These are phyloP conservation scores for Pulveroboletus sp. DNA, from an alignment of 768 basidiomycete genomes.

Conservation along the genomic window DNA sequence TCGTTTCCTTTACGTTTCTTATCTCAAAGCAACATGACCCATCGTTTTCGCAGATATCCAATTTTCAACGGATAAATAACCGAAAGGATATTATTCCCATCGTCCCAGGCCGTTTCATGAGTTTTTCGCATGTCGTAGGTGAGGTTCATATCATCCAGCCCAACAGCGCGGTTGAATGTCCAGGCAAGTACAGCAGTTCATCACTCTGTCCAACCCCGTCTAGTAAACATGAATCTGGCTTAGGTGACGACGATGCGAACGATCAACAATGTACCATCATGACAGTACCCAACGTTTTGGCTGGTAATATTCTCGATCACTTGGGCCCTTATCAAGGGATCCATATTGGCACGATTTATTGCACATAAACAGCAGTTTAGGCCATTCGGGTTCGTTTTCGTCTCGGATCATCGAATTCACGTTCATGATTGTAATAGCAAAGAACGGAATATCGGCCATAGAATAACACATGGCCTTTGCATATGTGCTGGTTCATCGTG, in stretches of 20 bases:
- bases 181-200: constrained; percentile 26
- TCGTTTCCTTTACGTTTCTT: neutral
- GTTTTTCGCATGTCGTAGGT: constrained; percentile 40
- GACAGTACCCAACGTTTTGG: constrained; percentile 53
- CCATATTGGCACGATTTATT: constrained; percentile 48
- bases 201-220: neutral
- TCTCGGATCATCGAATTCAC: no score
- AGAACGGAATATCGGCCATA: neutral
- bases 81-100: constrained; percentile 50
- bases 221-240: neutral
- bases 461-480: neutral
- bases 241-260: constrained; percentile 54
- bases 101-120: constrained; percentile 49
- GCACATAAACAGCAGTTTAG: constrained; percentile 20
- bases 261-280: constrained; percentile 52
- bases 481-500: constrained; percentile 4
- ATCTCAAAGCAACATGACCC: neutral
- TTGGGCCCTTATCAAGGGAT: constrained; percentile 57
- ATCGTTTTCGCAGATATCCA: constrained; percentile 11
- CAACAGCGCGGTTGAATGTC: constrained; percentile 39
- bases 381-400: constrained; percentile 1
- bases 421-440: no score
- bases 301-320: constrained; percentile 52
- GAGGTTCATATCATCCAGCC: constrained; percentile 43
- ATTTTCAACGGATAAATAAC: constrained; percentile 31